These are phyloP conservation scores for Aciculosporium take DNA, from an alignment of 2,329 filamentous ascomycete genomes.

Conservation along the genomic window DNA sequence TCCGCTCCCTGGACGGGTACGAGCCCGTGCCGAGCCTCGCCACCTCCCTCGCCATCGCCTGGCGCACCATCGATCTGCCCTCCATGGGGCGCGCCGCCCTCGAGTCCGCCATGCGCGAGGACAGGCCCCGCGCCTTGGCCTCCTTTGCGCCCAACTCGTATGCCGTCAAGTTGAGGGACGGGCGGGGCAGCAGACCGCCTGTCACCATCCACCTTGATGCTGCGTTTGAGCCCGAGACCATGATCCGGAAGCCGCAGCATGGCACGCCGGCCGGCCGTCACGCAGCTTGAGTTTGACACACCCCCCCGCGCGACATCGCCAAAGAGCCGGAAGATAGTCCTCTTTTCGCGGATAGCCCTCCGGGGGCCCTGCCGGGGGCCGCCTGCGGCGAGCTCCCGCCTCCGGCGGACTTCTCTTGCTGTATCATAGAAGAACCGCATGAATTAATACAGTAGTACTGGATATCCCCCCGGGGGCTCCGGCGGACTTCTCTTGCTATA, in stretches of 20 bases:
- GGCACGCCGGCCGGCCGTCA: too few species aligned
- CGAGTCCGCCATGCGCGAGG: too few species aligned
- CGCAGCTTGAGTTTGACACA: too few species aligned
- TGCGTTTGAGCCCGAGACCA: slow-evolving; percentile 2
- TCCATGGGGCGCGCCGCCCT: not conserved
- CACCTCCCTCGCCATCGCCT: slow-evolving; percentile 13
- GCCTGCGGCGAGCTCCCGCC: too few species aligned
- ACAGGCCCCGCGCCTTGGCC: too few species aligned
- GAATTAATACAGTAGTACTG: not conserved
- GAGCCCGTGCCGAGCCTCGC: slow-evolving; percentile 15
- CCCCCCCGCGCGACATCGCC: too few species aligned
- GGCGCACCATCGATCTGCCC: slow-evolving; percentile 14
- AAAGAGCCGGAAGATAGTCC: too few species aligned
- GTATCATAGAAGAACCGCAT: not conserved
- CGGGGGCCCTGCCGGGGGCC: too few species aligned
- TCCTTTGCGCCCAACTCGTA: slow-evolving; percentile 1
- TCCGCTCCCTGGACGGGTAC: slow-evolving; percentile 16
- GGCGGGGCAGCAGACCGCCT: not conserved
- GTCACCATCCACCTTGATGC: slow-evolving; percentile 3
- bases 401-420: too few species aligned
- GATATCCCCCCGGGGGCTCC: too few species aligned
- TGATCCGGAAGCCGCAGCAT: slow-evolving; percentile 1
- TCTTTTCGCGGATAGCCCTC: too few species aligned
- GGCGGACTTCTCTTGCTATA: too few species aligned
- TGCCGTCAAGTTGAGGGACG: slow-evolving; percentile 6